phyloP scores from a whole-genome alignment of 768 basidiomycete species.

The Neoboletus magnificus region DNA sequence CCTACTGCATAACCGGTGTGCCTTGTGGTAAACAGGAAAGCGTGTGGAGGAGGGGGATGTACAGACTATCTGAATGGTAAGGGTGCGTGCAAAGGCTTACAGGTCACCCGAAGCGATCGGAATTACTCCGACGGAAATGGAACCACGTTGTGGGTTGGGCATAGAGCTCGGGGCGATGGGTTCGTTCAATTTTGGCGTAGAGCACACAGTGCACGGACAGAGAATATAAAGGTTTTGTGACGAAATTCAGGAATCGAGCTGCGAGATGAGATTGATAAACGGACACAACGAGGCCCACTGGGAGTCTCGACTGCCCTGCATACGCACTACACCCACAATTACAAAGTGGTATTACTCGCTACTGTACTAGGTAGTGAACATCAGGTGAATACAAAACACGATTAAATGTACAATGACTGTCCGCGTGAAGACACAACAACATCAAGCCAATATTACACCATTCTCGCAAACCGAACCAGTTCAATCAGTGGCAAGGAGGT shows the following conservation, averaged over 20 bases:
- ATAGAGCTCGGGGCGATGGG: not conserved
- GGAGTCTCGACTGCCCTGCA: not conserved
- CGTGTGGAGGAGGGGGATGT: too few relatives aligned
- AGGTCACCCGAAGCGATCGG: not conserved
- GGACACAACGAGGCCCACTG: not conserved
- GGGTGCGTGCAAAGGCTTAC: not conserved
- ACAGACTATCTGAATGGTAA: not conserved
- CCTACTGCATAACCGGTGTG: not conserved
- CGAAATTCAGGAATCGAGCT: not conserved
- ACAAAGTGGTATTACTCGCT: slow-evolving; percentile 8
- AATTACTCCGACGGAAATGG: not conserved
- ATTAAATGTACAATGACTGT: slow-evolving; percentile 11
- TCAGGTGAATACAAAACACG: slow-evolving; percentile 8
- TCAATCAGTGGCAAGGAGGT: slow-evolving; percentile 46
- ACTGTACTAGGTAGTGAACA: slow-evolving; percentile 1
- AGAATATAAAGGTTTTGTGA: not conserved
- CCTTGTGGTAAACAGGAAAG: not conserved
- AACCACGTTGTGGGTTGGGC: too few relatives aligned
- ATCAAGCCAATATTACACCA: slow-evolving; percentile 1
- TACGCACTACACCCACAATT: not conserved
- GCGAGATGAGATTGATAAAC: not conserved
- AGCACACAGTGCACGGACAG: not conserved
- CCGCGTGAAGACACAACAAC: slow-evolving; percentile 3
- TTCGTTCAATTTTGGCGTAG: not conserved
- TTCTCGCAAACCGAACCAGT: slow-evolving; percentile 15